Evolutionary conservation across 257 asterid species (phyloP).

Genomic region (Solanum peruvianum): DNA sequence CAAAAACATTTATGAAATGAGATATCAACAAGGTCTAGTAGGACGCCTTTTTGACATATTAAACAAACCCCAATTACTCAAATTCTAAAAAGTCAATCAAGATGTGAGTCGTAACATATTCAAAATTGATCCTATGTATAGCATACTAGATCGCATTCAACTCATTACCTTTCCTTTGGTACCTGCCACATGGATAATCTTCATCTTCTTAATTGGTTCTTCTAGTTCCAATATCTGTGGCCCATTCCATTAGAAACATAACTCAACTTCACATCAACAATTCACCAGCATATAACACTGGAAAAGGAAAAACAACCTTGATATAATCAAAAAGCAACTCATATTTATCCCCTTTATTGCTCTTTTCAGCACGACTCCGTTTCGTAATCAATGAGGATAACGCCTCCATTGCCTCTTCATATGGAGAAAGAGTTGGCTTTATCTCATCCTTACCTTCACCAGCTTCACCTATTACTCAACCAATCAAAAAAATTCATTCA

Average conservation of each 20-base stretch:
- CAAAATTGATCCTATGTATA: neutral
- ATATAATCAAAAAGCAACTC: conserved; percentile 71
- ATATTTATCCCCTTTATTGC: conserved; percentile 70
- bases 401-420: conserved; percentile 95
- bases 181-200: conserved; percentile 96
- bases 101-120: neutral
- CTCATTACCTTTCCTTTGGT: conserved; percentile 90
- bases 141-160: neutral
- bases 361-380: conserved; percentile 90
- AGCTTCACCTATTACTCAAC: neutral
- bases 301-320: conserved; percentile 29
- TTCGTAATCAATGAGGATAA: conserved; percentile 80
- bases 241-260: neutral
- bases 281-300: neutral
- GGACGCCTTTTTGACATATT: neutral
- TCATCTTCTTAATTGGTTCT: conserved; percentile 74
- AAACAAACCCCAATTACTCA: neutral
- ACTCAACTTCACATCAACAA: neutral
- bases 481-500: neutral
- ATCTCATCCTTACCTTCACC: conserved; percentile 30
- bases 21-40: neutral
- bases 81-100: neutral
- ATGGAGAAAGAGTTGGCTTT: conserved; percentile 25
- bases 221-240: conserved; percentile 72
- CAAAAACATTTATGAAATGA: neutral